A percentile compares a stretch with the other conserved stretches of the same genome.
Conservation (phyloP, 2,329 filamentous ascomycete genomes). For the Fusarium camptoceras region DNA sequence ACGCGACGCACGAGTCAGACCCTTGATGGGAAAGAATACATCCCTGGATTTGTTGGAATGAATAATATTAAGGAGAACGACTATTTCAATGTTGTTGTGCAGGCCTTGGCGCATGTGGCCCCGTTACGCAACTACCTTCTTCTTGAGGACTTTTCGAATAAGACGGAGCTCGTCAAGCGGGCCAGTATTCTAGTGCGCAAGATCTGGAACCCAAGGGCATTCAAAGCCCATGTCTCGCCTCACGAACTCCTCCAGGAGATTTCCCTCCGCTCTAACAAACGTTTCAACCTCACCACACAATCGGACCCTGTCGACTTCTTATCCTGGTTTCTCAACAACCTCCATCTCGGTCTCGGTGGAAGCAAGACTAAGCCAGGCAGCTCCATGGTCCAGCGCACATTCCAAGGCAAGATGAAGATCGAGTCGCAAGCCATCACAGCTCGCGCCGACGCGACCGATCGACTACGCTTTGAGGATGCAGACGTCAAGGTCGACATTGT, state of each 20-base stretch:
- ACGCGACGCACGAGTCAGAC: slow-evolving; percentile 74
- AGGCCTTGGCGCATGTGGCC: slow-evolving; percentile 88
- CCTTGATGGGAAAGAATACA: slow-evolving; percentile 84
- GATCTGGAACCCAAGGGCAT: slow-evolving; percentile 97
- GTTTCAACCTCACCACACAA: slow-evolving; percentile 89
- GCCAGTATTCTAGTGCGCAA: slow-evolving; percentile 93
- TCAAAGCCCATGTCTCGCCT: slow-evolving; percentile 95
- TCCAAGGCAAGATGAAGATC: slow-evolving; percentile 91
- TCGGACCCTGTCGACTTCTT: slow-evolving; percentile 97
- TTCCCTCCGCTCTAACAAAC: slow-evolving; percentile 88
- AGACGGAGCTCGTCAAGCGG: slow-evolving; percentile 83
- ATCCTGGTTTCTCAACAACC: slow-evolving; percentile 96
- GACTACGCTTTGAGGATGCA: slow-evolving; percentile 91
- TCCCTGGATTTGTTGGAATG: slow-evolving; percentile 96
- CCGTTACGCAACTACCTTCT: slow-evolving; percentile 93
- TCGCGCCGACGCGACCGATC: slow-evolving; percentile 86
- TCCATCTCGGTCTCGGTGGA: slow-evolving; percentile 91
- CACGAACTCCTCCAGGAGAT: slow-evolving; percentile 98
- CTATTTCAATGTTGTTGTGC: slow-evolving; percentile 95
- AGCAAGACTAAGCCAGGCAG: slow-evolving; percentile 86
- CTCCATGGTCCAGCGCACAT: slow-evolving; percentile 90
- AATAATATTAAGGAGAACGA: slow-evolving; percentile 99
- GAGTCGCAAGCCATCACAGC: slow-evolving; percentile 95
- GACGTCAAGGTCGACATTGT: slow-evolving; percentile 80
- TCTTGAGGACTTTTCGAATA: slow-evolving; percentile 80